Percentiles rank a stretch among this genome's conserved stretches.
Conservation (phyloP, 805 yeast species). For the Yamadazyma sp. region DNA sequence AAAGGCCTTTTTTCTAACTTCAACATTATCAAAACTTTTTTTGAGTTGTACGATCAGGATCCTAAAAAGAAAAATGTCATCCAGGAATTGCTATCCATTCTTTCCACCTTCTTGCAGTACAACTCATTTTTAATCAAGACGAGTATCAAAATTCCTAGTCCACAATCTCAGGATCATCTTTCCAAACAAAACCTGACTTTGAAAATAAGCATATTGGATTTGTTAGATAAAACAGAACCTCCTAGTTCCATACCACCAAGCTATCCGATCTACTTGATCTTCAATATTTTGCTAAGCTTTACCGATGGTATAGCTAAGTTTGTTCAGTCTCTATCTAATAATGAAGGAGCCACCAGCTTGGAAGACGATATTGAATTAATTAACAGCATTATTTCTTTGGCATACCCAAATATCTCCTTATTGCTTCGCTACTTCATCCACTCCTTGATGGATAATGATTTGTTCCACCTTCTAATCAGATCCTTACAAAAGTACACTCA, state of each 20-base stretch:
- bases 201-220: constrained; percentile 64
- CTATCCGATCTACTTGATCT: constrained; percentile 57
- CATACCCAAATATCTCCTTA: constrained; percentile 25
- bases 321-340: constrained; percentile 44
- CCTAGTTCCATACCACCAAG: constrained; percentile 61
- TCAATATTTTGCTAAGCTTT: constrained; percentile 50
- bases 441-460: constrained; percentile 66
- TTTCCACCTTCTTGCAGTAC: constrained; percentile 22
- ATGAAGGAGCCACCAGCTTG: constrained; percentile 18
- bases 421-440: constrained; percentile 49
- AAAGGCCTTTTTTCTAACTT: constrained; percentile 59
- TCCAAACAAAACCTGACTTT: constrained; percentile 45
- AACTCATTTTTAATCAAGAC: constrained; percentile 21
- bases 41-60: constrained; percentile 57
- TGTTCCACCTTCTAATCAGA: constrained; percentile 66
- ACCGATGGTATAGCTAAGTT: constrained; percentile 68
- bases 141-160: constrained; percentile 17
- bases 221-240: constrained; percentile 77
- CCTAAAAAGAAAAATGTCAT: constrained; percentile 59
- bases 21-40: constrained; percentile 50
- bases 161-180: constrained; percentile 20
- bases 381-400: constrained; percentile 30
- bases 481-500: constrained; percentile 81
- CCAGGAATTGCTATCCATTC: constrained; percentile 47
- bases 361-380: constrained; percentile 34